phyloP scores from a whole-genome alignment of 1,139 yeast genomes.

The Scheffersomyces lignicola region DNA sequence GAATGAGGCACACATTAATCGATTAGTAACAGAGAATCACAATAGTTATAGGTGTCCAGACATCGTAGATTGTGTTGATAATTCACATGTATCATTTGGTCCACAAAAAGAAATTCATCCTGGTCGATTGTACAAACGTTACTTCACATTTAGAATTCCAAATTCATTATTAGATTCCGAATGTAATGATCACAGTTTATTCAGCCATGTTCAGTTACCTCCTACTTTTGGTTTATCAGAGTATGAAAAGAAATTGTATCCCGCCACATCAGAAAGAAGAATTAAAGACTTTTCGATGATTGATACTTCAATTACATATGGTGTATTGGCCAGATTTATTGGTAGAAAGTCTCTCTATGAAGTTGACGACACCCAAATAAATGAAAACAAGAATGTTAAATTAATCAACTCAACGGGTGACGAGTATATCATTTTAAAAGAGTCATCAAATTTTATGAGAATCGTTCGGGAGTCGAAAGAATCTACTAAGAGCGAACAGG shows the following conservation, averaged over 20 bases:
- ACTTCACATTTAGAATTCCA: conserved; percentile 44
- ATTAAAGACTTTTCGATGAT: conserved; percentile 24
- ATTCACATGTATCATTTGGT: conserved; percentile 25
- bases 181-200: conserved; percentile 35
- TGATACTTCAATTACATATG: conserved; percentile 35
- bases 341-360: conserved; percentile 36
- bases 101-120: conserved; percentile 28
- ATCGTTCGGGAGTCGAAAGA: conserved; percentile 25
- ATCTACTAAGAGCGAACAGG: conserved; percentile 13
- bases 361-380: conserved; percentile 17
- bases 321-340: conserved; percentile 41
- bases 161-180: conserved; percentile 38
- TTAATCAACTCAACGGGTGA: conserved; percentile 41
- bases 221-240: conserved; percentile 38
- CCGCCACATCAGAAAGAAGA: conserved; percentile 12
- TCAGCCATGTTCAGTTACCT: conserved; percentile 37
- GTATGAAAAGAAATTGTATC: conserved; percentile 14
- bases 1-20: conserved; percentile 30
- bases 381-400: conserved; percentile 17
- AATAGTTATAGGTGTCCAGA: conserved; percentile 18
- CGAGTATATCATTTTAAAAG: conserved; percentile 43
- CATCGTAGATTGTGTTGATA: conserved; percentile 28
- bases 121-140: conserved; percentile 33
- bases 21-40: conserved; percentile 29
- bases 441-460: conserved; percentile 27